A percentile compares a stretch with the other conserved stretches of the same genome.
Conservation (phyloP, 2,329 filamentous ascomycete species). For the Aureobasidium sp. region DNA sequence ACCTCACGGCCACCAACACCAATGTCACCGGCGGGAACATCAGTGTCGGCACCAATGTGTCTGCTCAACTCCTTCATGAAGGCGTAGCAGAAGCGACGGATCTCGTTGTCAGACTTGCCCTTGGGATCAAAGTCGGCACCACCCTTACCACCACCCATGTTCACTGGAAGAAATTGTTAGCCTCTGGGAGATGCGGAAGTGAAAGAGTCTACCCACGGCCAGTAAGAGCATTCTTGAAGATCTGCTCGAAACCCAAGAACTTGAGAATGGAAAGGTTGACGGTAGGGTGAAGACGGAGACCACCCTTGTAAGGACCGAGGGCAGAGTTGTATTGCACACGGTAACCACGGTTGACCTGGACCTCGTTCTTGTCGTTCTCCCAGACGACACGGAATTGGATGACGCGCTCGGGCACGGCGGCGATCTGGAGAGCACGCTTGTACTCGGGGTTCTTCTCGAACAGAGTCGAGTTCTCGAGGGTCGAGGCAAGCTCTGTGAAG, state of each 20-base stretch:
- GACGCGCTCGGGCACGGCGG: conserved; percentile 85
- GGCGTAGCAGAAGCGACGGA: conserved; percentile 89
- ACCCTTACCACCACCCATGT: conserved; percentile 96
- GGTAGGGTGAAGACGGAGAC: conserved; percentile 86
- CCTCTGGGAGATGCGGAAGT: background rate
- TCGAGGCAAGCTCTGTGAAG: conserved; percentile 78
- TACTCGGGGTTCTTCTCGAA: conserved; percentile 94
- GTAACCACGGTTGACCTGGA: conserved; percentile 91
- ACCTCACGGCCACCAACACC: conserved; percentile 89
- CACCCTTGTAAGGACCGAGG: conserved; percentile 95
- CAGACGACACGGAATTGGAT: conserved; percentile 97
- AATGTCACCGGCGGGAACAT: conserved; percentile 95
- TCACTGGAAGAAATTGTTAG: conserved; percentile 46
- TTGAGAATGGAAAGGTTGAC: conserved; percentile 77
- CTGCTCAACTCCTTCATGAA: conserved; percentile 96
- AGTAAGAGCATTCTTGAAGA: conserved; percentile 98
- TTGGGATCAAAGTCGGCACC: conserved; percentile 98
- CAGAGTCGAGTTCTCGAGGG: conserved; percentile 86
- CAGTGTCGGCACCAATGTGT: conserved; percentile 93
- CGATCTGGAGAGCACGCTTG: conserved; percentile 80
- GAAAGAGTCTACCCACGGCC: conserved; percentile 57
- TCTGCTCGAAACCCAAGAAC: conserved; percentile 98
- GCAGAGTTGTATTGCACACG: conserved; percentile 98
- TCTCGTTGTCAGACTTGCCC: conserved; percentile 95
- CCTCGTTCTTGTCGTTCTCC: conserved; percentile 85